Base-by-base conservation (phyloP, 345 rosid genomes). In the Populus alba region DNA sequence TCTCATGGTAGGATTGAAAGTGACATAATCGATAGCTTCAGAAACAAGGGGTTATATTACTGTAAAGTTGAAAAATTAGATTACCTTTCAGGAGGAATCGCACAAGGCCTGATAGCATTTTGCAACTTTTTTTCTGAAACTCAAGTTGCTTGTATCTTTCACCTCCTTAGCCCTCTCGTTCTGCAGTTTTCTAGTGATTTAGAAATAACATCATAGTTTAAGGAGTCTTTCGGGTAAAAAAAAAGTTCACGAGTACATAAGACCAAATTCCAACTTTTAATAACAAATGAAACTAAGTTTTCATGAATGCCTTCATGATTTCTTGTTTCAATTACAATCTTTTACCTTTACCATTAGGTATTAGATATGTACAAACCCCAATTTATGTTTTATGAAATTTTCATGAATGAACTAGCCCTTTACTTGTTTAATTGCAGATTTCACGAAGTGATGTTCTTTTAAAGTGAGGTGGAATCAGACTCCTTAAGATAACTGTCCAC, bases 81-180 rank as follows among this genome's bases (percentile, higher is more conserved):
- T 79, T 75, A 96, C 98, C 95, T 85, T 87, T 98, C 99, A 95
- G 0, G 99, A 88, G 75, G 95, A 70, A 86, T 94, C 97, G 0
- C 74, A 84, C 9, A 91, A 90, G 75, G 86, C 82, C 82, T 78
- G 85, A 78, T 93, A 92, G 75, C 81, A 78, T 39, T 80, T 79
- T 8, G 92, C 89, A 10, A 93, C 97, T 81, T 90, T 92, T 74
- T 39, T 22, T 87, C 85, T 93, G 97, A 85, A 95, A 90, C 82
- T 95, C 97, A 35, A 93, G 87, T 37, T 81, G 85, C 79, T 95
- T 98, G 35, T 95, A 94, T 79, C 98, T 89, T 91, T 95, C 99
- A 27, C 85, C 92, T 51, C 98, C 97, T 71, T 91, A 92, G 73
- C 98, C 99, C 76, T 98, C 98, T 87, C 99, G 91, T 79, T 93